Evolutionary conservation across 768 basidiomycete genomes (phyloP).

Genomic region (Neoboletus subvelutipes): DNA sequence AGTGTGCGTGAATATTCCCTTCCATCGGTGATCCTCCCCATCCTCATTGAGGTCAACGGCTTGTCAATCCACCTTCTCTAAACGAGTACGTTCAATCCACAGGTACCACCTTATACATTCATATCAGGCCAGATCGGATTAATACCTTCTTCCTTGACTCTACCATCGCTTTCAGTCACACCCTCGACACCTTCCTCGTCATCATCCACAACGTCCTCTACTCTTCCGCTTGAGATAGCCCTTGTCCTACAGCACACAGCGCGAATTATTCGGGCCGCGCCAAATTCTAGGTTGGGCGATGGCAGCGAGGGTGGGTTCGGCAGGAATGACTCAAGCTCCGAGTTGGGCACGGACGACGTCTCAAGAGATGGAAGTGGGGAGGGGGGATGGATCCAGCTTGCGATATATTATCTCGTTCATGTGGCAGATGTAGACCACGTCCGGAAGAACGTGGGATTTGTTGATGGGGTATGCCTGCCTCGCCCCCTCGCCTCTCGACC

Average conservation of each 20-base stretch:
- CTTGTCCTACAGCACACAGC: conserved; percentile 78
- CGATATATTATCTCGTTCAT: conserved; percentile 72
- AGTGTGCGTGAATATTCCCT: conserved; percentile 47
- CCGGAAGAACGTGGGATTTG: conserved; percentile 37
- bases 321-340: conserved; percentile 13
- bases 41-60: not conserved
- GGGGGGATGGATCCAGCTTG: conserved; percentile 56
- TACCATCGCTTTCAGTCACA: conserved; percentile 54
- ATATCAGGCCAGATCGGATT: conserved; percentile 96
- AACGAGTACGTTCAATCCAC: not conserved
- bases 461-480: conserved; percentile 20
- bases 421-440: conserved; percentile 39
- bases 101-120: conserved; percentile 79
- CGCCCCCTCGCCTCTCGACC: not conserved
- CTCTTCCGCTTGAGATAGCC: conserved; percentile 61
- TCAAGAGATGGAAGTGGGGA: conserved; percentile 19
- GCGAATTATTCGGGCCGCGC: conserved; percentile 57
- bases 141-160: conserved; percentile 65
- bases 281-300: conserved; percentile 43
- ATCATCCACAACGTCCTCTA: conserved; percentile 53
- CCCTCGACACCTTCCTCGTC: conserved; percentile 29
- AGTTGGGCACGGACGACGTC: conserved; percentile 35
- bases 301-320: conserved; percentile 29
- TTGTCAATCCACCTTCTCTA: not conserved
- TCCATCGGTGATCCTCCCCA: not conserved